phyloP scores from a whole-genome alignment of 768 basidiomycete genomes.

The Pisolithus albus region DNA sequence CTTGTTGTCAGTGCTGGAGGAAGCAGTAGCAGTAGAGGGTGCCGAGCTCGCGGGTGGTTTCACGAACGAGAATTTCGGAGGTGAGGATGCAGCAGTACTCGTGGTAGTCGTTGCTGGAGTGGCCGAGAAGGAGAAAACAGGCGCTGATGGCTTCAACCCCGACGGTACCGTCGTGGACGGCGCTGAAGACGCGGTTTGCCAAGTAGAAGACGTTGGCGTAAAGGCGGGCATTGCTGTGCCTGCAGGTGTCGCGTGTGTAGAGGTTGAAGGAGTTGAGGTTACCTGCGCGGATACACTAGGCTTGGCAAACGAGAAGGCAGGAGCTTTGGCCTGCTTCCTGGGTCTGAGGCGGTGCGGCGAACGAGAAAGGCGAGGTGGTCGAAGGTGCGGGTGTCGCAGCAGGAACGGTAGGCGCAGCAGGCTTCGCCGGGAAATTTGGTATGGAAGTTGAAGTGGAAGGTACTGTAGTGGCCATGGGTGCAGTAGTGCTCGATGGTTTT shows the following conservation, averaged over 20 bases:
- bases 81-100: slow-evolving; percentile 5
- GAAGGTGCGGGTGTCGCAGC: not conserved
- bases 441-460: slow-evolving; percentile 7
- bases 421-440: slow-evolving; percentile 30
- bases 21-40: slow-evolving; percentile 2
- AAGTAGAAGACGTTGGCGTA: not conserved
- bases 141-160: slow-evolving; percentile 4
- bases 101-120: slow-evolving; percentile 1
- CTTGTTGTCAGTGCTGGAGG: slow-evolving; percentile 6
- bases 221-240: slow-evolving; percentile 15
- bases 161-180: slow-evolving; percentile 6
- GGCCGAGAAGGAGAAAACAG: slow-evolving; percentile 17
- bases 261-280: slow-evolving; percentile 2
- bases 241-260: slow-evolving; percentile 8
- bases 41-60: slow-evolving; percentile 7
- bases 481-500: slow-evolving; percentile 5
- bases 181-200: slow-evolving; percentile 1
- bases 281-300: slow-evolving; percentile 15
- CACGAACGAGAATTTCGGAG: slow-evolving; percentile 22
- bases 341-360: slow-evolving; percentile 4
- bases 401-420: slow-evolving; percentile 6
- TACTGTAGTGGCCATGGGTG: slow-evolving; percentile 1
- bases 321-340: slow-evolving; percentile 10
- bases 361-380: slow-evolving; percentile 3
- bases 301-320: slow-evolving; percentile 11